A percentile compares a stretch with the other conserved stretches of the same genome.
phyloP scores from a whole-genome alignment of 805 yeast species.

The Hanseniaspora hatyaiensis region DNA sequence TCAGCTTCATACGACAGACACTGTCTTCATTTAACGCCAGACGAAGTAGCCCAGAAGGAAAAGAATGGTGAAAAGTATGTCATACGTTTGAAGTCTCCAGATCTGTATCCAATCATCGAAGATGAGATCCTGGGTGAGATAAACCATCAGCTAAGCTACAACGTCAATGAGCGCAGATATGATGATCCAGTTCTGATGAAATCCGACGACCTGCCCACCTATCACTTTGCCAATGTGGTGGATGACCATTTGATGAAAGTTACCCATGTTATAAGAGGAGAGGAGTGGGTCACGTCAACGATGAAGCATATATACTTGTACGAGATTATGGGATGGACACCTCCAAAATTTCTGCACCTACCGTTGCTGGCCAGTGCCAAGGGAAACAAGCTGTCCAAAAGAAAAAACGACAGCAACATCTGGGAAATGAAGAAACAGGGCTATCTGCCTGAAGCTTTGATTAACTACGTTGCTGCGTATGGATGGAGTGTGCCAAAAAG shows the following conservation, averaged over 20 bases:
- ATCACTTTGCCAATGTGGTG: constrained; percentile 89
- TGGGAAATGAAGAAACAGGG: constrained; percentile 47
- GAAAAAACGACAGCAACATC: constrained; percentile 74
- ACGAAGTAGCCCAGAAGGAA: constrained; percentile 33
- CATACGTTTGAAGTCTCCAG: constrained; percentile 69
- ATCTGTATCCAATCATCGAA: constrained; percentile 47
- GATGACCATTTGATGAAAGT: constrained; percentile 90
- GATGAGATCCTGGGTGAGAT: constrained; percentile 73
- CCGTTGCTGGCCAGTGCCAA: constrained; percentile 65
- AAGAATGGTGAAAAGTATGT: constrained; percentile 36
- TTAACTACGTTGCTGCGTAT: constrained; percentile 76
- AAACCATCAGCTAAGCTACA: constrained; percentile 68
- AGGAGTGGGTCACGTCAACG: constrained; percentile 94
- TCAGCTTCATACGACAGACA: constrained; percentile 84
- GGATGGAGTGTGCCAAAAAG: constrained; percentile 89
- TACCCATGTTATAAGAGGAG: constrained; percentile 92
- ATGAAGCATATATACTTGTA: constrained; percentile 88
- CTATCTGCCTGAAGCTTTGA: constrained; percentile 71
- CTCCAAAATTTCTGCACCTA: constrained; percentile 77
- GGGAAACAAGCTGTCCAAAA: constrained; percentile 62
- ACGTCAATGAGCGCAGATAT: constrained; percentile 55
- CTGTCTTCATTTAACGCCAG: constrained; percentile 41
- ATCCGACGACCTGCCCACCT: constrained; percentile 92
- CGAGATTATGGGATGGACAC: constrained; percentile 70
- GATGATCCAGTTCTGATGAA: constrained; percentile 85